Evolutionary conservation across 1,284 basidiomycete genomes (phyloP).

Genomic region (Cutaneotrichosporon cutaneum): DNA sequence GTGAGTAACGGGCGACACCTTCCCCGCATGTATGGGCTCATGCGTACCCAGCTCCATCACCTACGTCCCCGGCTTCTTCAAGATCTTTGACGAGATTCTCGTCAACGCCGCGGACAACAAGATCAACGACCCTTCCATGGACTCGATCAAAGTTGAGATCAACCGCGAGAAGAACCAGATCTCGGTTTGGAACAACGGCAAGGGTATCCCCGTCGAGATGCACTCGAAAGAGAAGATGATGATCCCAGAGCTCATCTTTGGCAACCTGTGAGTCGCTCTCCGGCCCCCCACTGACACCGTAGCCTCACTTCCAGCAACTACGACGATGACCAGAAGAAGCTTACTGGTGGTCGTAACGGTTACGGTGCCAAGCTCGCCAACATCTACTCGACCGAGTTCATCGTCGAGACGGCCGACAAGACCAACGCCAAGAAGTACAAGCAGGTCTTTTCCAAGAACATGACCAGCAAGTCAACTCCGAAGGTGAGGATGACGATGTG

Average conservation of each 20-base stretch:
- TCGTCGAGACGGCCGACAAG: constrained; percentile 95
- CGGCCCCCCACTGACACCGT: constrained; percentile 15
- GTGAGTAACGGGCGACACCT: constrained; percentile 31
- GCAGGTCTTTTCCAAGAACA: constrained; percentile 93
- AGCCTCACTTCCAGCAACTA: constrained; percentile 92
- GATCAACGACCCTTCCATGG: constrained; percentile 88
- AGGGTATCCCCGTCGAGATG: constrained; percentile 95
- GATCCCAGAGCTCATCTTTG: constrained; percentile 98
- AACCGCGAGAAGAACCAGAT: constrained; percentile 82
- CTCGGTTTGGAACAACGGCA: constrained; percentile 93
- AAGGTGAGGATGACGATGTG: constrained; percentile 55
- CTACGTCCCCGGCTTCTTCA: constrained; percentile 98
- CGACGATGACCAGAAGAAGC: constrained; percentile 98
- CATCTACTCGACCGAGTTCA: constrained; percentile 96
- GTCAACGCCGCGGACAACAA: constrained; percentile 99
- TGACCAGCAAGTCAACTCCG: constrained; percentile 79
- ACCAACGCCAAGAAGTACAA: constrained; percentile 86
- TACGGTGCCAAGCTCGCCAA: constrained; percentile 98
- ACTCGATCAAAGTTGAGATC: constrained; percentile 81
- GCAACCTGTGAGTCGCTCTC: constrained; percentile 63
- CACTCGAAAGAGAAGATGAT: constrained; percentile 91
- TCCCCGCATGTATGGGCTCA: constrained; percentile 1
- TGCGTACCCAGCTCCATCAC: constrained; percentile 64
- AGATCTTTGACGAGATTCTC: constrained; percentile 98
- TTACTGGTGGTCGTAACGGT: constrained; percentile 97